Conservation (phyloP, 768 basidiomycete genomes). For the Exsudoporus frostii region DNA sequence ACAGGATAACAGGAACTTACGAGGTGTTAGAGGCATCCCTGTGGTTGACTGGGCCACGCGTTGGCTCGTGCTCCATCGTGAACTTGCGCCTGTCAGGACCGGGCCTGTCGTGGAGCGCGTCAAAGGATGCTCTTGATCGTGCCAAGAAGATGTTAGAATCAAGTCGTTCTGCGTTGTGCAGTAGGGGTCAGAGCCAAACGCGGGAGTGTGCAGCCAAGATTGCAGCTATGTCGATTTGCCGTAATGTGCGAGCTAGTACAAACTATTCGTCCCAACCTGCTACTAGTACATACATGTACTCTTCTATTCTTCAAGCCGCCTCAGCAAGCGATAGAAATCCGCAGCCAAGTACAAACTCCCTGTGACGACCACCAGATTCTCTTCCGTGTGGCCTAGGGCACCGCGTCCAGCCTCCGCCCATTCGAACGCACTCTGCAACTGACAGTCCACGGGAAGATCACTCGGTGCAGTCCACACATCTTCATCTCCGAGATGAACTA, state of each 20-base stretch:
- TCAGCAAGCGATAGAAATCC: conserved; percentile 73
- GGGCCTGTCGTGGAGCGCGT: conserved; percentile 6
- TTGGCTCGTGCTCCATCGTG: conserved; percentile 8
- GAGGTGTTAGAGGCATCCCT: conserved; percentile 30
- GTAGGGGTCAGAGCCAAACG: not conserved
- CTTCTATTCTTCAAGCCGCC: conserved; percentile 11
- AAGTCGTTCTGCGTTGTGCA: not conserved
- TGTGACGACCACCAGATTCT: conserved; percentile 66
- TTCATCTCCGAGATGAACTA: conserved; percentile 39
- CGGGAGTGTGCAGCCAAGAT: not conserved
- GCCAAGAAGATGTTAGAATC: conserved; percentile 6
- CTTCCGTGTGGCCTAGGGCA: not conserved
- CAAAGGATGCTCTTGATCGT: conserved; percentile 10
- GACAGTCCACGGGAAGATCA: conserved; percentile 28
- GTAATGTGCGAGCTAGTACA: too few species aligned
- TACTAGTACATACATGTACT: too few species aligned
- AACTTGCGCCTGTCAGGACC: conserved; percentile 12
- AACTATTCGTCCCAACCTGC: too few species aligned
- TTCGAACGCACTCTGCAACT: conserved; percentile 50
- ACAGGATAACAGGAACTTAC: conserved; percentile 15
- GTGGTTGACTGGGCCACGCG: conserved; percentile 15
- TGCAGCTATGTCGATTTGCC: not conserved
- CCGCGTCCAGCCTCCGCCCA: conserved; percentile 33
- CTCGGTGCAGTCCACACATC: conserved; percentile 44
- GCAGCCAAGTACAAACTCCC: conserved; percentile 95